A percentile compares a stretch with the other conserved stretches of the same genome.
phyloP scores from a whole-genome alignment of 768 basidiomycete genomes.

The Fomitopsis pulvina region DNA sequence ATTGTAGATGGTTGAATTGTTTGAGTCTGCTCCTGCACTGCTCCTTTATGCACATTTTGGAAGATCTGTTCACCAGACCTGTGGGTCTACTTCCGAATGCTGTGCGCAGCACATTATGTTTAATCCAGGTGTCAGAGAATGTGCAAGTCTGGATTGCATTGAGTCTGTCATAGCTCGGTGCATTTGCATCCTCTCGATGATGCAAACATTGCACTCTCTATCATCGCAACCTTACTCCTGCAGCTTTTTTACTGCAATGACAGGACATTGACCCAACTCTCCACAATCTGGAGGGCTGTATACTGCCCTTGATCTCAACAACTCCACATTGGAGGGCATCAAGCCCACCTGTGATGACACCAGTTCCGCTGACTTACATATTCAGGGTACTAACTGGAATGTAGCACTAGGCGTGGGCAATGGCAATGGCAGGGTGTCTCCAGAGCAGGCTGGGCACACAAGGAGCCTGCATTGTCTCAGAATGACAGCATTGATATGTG shows the following conservation, averaged over 20 bases:
- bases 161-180: too few relatives aligned
- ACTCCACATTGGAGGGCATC: constrained; percentile 77
- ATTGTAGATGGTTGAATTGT: too few relatives aligned
- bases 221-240: constrained; percentile 64
- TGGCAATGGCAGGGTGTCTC: constrained; percentile 66
- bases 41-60: too few relatives aligned
- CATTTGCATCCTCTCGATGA: too few relatives aligned
- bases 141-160: too few relatives aligned
- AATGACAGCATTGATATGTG: constrained; percentile 31
- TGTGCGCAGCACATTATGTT: too few relatives aligned
- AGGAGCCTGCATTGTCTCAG: constrained; percentile 5
- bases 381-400: constrained; percentile 85
- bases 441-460: constrained; percentile 40
- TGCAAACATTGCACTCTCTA: constrained; percentile 89
- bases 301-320: constrained; percentile 90
- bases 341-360: constrained; percentile 39
- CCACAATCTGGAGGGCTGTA: constrained; percentile 87
- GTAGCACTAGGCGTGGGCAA: constrained; percentile 84
- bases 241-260: constrained; percentile 69
- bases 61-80: too few relatives aligned
- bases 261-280: constrained; percentile 62
- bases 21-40: too few relatives aligned
- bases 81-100: too few relatives aligned
- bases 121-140: too few relatives aligned
- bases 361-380: constrained; percentile 55